These are phyloP conservation scores for Fragilariopsis cylindrus DNA, from an alignment of 108 stramenopile genomes.

Conservation along the genomic window DNA sequence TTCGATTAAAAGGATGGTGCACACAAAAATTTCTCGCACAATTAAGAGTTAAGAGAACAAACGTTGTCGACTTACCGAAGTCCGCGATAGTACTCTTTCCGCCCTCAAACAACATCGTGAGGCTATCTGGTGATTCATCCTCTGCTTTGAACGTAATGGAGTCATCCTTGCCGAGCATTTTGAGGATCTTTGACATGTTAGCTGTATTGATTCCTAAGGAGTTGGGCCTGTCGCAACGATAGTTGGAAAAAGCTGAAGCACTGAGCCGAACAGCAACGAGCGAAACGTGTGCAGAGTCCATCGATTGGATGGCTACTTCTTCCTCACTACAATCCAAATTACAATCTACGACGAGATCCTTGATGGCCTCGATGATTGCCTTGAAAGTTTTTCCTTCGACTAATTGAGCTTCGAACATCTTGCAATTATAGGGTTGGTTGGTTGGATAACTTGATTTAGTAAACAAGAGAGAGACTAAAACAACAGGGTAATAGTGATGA, in stretches of 20 bases:
- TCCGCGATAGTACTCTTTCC: conserved; percentile 88
- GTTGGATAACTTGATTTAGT: no score
- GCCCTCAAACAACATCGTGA: conserved; percentile 89
- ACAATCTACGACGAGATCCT: conserved; percentile 96
- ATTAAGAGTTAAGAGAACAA: no score
- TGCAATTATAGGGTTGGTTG: conserved; percentile 18
- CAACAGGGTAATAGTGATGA: no score
- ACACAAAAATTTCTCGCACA: no score
- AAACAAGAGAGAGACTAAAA: no score
- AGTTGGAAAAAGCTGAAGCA: conserved; percentile 91
- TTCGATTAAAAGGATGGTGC: not conserved
- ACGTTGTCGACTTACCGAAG: conserved; percentile 78
- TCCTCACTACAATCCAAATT: conserved; percentile 89
- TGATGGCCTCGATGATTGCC: conserved; percentile 96
- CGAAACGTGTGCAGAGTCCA: conserved; percentile 99
- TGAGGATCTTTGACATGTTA: conserved; percentile 98
- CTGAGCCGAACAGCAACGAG: conserved; percentile 87
- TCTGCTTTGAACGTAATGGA: conserved; percentile 95
- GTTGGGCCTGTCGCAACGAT: conserved; percentile 93
- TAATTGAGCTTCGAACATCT: conserved; percentile 98
- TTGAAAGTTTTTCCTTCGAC: conserved; percentile 91
- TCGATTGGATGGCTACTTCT: conserved; percentile 95
- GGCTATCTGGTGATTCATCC: conserved; percentile 79
- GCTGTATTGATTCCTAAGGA: conserved; percentile 92
- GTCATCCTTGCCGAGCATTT: conserved; percentile 97